Percentiles rank a stretch among this genome's conserved stretches.
Conservation (phyloP, 441 rosid species). For the Syzygium syzygioides region DNA sequence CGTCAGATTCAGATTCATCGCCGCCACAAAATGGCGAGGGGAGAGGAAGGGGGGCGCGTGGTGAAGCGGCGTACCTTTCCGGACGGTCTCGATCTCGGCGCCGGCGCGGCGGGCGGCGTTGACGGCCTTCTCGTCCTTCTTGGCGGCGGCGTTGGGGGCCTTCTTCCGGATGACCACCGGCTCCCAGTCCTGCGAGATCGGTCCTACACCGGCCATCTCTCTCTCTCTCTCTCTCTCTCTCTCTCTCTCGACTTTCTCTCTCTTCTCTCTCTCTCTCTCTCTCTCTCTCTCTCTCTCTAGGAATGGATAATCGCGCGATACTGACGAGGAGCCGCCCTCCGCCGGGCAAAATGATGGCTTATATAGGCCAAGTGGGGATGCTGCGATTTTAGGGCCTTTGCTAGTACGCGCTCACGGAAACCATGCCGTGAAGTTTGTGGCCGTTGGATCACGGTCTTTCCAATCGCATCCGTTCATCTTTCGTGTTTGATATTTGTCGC, state of each 20-base stretch:
- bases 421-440: background rate
- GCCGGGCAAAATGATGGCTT: background rate
- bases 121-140: constrained; percentile 71
- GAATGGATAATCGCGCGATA: background rate
- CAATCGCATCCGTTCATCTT: background rate
- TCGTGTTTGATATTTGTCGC: background rate
- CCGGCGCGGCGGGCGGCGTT: constrained; percentile 81
- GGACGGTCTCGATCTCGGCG: constrained; percentile 54
- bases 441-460: background rate
- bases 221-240: background rate
- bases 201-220: constrained; percentile 48
- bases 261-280: background rate
- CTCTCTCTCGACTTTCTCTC: background rate
- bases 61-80: constrained; percentile 26
- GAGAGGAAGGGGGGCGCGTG: background rate
- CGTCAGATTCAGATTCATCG: background rate
- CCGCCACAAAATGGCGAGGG: background rate
- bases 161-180: constrained; percentile 64
- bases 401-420: background rate
- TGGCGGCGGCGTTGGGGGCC: constrained; percentile 62
- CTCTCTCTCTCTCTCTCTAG: background rate
- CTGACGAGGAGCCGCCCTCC: fast-evolving
- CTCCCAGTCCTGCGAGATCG: constrained; percentile 73
- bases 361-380: background rate
- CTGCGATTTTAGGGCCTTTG: background rate